A percentile compares a stretch with the other conserved stretches of the same genome.
Conservation (phyloP, 129 eudicot genomes). For the carrot (Daucus carota) region DH1_v3.0 NC_030385.2:40817001-40817500, state of each 20-base stretch:
- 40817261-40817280: conserved; percentile 16
- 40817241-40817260: conserved; percentile 17
- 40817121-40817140: conserved; percentile 29
- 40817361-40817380: conserved; percentile 23
- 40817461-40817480: neutral
- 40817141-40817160: neutral
- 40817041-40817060: conserved; percentile 51
- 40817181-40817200: conserved; percentile 8
- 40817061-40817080: neutral
- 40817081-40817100: neutral
- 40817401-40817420: too few species aligned
- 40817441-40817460: neutral
- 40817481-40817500: neutral
- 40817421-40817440: too few species aligned
- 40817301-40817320: conserved; percentile 11
- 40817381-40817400: too few species aligned
- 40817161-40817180: neutral
- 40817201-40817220: conserved; percentile 12
- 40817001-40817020: conserved; percentile 36
- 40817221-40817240: conserved; percentile 7
- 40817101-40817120: neutral
- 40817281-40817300: conserved; percentile 17
- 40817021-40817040: conserved; percentile 66
- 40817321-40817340: conserved; percentile 16
- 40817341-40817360: conserved; percentile 6